Evolutionary conservation across 78 protist genomes (phyloP), one percentile per base, ranked within the genome.

Genomic region (Thecamonas trahens): DNA sequence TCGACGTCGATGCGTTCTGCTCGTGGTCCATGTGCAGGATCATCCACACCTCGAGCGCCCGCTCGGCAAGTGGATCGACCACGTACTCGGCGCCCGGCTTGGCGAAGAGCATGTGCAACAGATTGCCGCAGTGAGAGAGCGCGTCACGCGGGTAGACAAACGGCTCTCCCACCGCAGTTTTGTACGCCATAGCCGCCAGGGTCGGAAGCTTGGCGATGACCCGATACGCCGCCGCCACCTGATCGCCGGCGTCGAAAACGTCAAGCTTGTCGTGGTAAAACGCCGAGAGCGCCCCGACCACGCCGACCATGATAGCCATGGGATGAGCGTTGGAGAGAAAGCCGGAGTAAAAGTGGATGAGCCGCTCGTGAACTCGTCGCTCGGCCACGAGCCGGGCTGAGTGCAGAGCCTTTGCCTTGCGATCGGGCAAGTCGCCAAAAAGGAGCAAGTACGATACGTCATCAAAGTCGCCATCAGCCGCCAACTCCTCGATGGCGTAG

Each of bases 1-100:
- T 74, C 3, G 92, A 68, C n/a, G 92, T 87, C 37, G 92, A 87
- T 26, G 87, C 78, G 66, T 87, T 87, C 45, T 79, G 32, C 82
- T 83, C 92, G 55, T 87, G 92, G 42, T 87, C 92, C 0, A 90
- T n/a, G n/a, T n/a, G n/a, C n/a, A n/a, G n/a, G n/a, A n/a, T n/a
- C n/a, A n/a, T n/a, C n/a, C 22, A 20, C 28, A 42, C 35, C 26
- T 3, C 44, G 17, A 39, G 44, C 44, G 13, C 8, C 3, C 4
- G 34, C 44, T 44, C 57, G 42, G 3, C 7, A 4, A 9, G 18
- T 4, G 42, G 42, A 58, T 0, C 55, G 55, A n/a, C n/a, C n/a
- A n/a, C n/a, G 45, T 39, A 59, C 35, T 69, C 7, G 53, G 49
- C 17, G 7, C 31, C 50, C 42, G 76, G 13, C 72, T 81, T 32